Conservation (phyloP, 495 filamentous ascomycete genomes). For the Physcia stellaris region DNA sequence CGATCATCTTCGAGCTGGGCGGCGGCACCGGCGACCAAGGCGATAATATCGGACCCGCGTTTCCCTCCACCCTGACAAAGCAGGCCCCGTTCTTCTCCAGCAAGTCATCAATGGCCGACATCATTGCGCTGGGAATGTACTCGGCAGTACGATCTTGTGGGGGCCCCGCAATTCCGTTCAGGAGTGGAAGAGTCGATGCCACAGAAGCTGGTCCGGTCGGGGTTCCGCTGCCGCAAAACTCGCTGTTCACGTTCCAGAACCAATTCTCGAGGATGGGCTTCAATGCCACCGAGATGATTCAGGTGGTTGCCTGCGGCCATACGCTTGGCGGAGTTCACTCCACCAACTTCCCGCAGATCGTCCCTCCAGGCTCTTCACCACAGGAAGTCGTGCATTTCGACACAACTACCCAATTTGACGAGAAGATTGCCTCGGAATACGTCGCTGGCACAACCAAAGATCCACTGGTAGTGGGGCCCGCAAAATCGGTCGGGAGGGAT, state of each 20-base stretch:
- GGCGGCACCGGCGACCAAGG: too few species aligned
- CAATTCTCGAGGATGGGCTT: conserved; percentile 47
- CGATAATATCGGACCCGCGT: conserved; percentile 43
- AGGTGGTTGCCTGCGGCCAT: conserved; percentile 47
- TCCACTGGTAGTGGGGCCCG: conserved; percentile 32
- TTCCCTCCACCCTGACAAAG: conserved; percentile 36
- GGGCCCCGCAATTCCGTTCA: conserved; percentile 40
- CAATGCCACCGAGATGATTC: conserved; percentile 40
- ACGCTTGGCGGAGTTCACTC: conserved; percentile 46
- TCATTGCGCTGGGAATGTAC: conserved; percentile 43
- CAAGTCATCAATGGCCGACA: conserved; percentile 34
- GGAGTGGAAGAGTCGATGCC: conserved; percentile 40
- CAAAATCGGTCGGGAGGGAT: conserved; percentile 23
- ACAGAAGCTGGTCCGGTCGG: conserved; percentile 29
- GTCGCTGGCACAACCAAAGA: conserved; percentile 24
- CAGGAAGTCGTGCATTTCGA: conserved; percentile 34
- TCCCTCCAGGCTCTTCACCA: conserved; percentile 27
- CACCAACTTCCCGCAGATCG: conserved; percentile 38
- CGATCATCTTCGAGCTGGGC: conserved; percentile 42
- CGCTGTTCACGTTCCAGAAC: conserved; percentile 32
- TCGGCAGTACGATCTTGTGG: conserved; percentile 44
- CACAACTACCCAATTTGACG: conserved; percentile 36
- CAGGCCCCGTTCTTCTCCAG: conserved; percentile 37
- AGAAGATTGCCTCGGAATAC: conserved; percentile 42
- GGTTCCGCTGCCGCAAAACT: conserved; percentile 45